Base-by-base conservation (phyloP, 1,284 basidiomycete genomes). In the Coriolopsis trogii region DNA sequence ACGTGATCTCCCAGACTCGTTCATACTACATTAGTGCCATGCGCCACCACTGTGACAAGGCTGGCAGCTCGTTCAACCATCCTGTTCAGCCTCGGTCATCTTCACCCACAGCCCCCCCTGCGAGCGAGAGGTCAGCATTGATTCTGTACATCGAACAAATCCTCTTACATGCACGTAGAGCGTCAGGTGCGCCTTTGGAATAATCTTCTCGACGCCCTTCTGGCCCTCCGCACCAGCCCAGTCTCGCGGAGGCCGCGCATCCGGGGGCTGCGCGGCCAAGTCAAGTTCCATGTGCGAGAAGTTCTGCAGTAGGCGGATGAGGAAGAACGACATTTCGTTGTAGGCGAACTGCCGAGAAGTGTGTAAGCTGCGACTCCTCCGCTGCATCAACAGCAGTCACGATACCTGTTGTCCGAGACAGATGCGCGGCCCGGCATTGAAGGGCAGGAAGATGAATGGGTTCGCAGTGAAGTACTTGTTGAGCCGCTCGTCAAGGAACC, bases 381-480 rank as follows among this genome's bases (percentile, higher is more conserved):
- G 6, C n/a, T n/a, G 3, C 5, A 26, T 10, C 13, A 18, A 10
- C 30, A 18, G n/a, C 8, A 6, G 33, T n/a, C n/a, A 15, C 6
- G 47, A 18, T 43, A 75, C 76, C 67, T 80, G 80, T 64, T 85
- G 82, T 3, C 83, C 82, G 4, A 85, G 72, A 59, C 82, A 84
- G 48, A 83, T 82, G 3, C 81, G 67, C 4, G 78, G 78, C 2
- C 80, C 80, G 0, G 76, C 81, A 59, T 82, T 82, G 73, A 84
- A 84, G 2, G 83, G 82, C 1, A 79, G 63, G 68, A 84, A 84
- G 42, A 83, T 81, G 66, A 76, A 82, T 3, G 82, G 82, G 58
- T 84, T 83, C 1, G 74, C 71, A 0, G 72, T 74, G 12, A 81
- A 68, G 53, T 81, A 81, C 53, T 75, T 78, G 28, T 71, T 68